Base-by-base conservation (phyloP, 768 basidiomycete species). In the Termitomyces sp. region DNA sequence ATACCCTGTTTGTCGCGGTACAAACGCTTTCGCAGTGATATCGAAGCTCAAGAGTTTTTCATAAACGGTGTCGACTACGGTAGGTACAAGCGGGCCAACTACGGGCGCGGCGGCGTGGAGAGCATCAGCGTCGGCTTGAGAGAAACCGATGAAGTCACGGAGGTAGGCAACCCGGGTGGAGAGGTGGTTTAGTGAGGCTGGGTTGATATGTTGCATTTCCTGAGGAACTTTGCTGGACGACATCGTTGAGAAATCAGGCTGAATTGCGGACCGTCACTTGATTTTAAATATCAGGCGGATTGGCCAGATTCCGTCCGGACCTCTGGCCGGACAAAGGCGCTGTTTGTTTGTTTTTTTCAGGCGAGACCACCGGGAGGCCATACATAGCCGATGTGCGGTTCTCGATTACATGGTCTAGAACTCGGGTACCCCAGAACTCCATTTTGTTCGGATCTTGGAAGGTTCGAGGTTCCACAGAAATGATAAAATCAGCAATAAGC, bases 121-220 rank as follows among this genome's bases (percentile, higher is more conserved):
- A 26, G 73, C 68, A 1, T 72, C 75, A 18, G 73, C 71, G 62
- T 81, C 79, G 3, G 72, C 70, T 0, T 67, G 59, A 1, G 74
- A 72, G 66, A 79, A 80, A 32, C 68, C 70, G 43, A 80, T 69
- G 64, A 81, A 81, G 55, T 76, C 71, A 45, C 74, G 76, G 11
- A 78, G 67, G 62, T 81, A 81, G 30, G 71, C 64, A 22, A 79
- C 66, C 18, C 78, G 74, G 18, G 72, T 67, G 5, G 72, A 68
- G 28, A 80, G 65, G 65, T 66, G 57, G 32, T 63, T 53, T 18
- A 73, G 59, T 5, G 72, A 70, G 16, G 56, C 48, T 61, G 71
- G 65, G 36, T 61, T 30, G 11, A 68, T 63, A 47, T 61, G 58
- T 55, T 63, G 55, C 74, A 83, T 64, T 26, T 7, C 40, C 18